A percentile compares a stretch with the other conserved stretches of the same genome.
These are phyloP conservation scores for Sapria himalayana DNA, from an alignment of 345 rosid species.

Conservation along the genomic window DNA sequence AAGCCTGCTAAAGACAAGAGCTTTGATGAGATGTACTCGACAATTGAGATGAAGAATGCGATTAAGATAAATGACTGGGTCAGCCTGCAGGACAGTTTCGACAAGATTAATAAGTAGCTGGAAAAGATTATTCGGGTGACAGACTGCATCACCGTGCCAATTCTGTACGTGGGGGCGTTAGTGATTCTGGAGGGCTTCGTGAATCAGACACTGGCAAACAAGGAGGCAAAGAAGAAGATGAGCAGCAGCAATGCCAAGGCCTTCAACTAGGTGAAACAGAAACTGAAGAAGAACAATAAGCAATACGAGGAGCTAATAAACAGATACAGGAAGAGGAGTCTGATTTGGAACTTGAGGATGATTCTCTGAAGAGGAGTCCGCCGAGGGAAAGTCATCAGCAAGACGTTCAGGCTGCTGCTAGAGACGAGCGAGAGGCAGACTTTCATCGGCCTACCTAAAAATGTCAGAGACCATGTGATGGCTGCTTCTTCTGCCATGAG, in stretches of 20 bases:
- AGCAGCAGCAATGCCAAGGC: constrained; percentile 92
- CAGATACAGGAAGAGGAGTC: constrained; percentile 56
- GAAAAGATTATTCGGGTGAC: constrained; percentile 79
- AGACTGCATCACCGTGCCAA: constrained; percentile 53
- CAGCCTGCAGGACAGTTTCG: constrained; percentile 64
- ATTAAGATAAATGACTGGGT: constrained; percentile 97
- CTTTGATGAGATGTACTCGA: constrained; percentile 55
- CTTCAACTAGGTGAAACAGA: constrained; percentile 87
- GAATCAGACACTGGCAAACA: constrained; percentile 60
- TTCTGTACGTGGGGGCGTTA: constrained; percentile 51
- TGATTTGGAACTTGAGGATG: no score
- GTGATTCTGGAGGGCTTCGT: constrained; percentile 83
- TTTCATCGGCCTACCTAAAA: constrained; percentile 69
- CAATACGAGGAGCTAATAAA: constrained; percentile 56
- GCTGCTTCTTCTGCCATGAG: constrained; percentile 61
- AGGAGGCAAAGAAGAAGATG: constrained; percentile 96
- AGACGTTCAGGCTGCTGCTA: constrained; percentile 54
- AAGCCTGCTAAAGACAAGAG: constrained; percentile 82
- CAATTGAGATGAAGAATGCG: constrained; percentile 76
- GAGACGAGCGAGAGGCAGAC: constrained; percentile 65
- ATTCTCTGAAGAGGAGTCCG: no score
- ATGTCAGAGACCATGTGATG: constrained; percentile 75
- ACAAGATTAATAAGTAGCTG: constrained; percentile 80
- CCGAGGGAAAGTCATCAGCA: constrained; percentile 70
- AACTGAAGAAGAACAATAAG: constrained; percentile 73